phyloP scores from a whole-genome alignment of 2,329 filamentous ascomycete genomes.

The Massarina eburnea region DNA sequence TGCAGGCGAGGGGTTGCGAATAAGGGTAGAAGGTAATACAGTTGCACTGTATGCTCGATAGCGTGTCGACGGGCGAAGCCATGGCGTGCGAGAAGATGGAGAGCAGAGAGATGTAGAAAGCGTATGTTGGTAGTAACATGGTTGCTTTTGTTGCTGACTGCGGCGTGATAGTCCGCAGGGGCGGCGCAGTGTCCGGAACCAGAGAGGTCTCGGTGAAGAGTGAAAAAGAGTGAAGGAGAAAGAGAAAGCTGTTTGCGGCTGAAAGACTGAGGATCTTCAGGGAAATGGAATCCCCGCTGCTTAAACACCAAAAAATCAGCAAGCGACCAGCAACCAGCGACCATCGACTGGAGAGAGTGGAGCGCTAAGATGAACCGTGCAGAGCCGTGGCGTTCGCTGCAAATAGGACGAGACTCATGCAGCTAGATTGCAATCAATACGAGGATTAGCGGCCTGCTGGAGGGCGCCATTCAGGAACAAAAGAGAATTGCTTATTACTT shows the following conservation, averaged over 20 bases:
- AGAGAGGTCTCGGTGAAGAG: no score
- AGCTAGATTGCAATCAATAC: not conserved
- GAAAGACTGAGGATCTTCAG: no score
- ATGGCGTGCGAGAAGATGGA: slow-evolving; percentile 5
- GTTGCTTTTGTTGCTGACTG: not conserved
- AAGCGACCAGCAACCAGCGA: no score
- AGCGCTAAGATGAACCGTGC: no score
- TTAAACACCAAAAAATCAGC: no score
- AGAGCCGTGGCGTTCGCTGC: not conserved
- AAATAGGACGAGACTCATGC: not conserved
- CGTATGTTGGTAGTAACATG: slow-evolving; percentile 8
- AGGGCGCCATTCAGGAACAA: no score
- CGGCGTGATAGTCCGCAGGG: not conserved
- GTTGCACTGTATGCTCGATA: slow-evolving; percentile 26
- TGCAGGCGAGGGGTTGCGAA: slow-evolving; percentile 21
- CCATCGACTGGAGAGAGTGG: no score
- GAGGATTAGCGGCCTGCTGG: not conserved
- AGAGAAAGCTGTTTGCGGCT: no score
- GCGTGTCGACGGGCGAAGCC: slow-evolving; percentile 15
- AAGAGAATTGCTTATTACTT: no score
- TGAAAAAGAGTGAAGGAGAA: no score
- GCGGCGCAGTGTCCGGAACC: not conserved
- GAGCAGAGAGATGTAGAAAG: slow-evolving; percentile 9
- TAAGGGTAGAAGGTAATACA: slow-evolving; percentile 26
- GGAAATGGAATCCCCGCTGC: no score